Evolutionary conservation across 306 rosid species (phyloP).

Genomic region (Vigna trinervia): DNA sequence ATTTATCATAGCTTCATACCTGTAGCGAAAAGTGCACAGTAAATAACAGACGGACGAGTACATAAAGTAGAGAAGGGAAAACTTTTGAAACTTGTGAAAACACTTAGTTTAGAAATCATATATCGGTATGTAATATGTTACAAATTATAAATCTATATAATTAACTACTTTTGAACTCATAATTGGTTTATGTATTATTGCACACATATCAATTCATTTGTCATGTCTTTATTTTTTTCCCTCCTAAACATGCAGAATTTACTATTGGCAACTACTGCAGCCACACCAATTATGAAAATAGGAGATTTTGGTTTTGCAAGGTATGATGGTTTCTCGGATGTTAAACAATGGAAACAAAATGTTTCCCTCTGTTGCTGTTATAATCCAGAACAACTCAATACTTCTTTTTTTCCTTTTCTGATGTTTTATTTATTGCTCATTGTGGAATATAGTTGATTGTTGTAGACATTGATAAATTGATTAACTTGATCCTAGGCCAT

Average conservation of each 20-base stretch:
- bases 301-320: constrained; percentile 99
- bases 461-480: background rate
- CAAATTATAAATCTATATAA: background rate
- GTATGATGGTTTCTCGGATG: constrained; percentile 48
- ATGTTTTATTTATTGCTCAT: constrained; percentile 10
- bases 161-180: background rate
- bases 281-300: constrained; percentile 71
- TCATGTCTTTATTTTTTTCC: constrained; percentile 32
- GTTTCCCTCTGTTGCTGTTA: constrained; percentile 24
- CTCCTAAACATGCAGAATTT: constrained; percentile 75
- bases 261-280: constrained; percentile 63
- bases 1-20: constrained; percentile 13
- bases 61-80: background rate
- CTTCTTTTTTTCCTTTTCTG: background rate
- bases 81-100: background rate
- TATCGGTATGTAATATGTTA: constrained; percentile 1
- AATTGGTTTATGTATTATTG: background rate
- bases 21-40: background rate
- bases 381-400: constrained; percentile 24
- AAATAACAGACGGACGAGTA: background rate
- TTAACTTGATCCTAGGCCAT: background rate
- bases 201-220: constrained; percentile 27
- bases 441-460: constrained; percentile 6
- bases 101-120: constrained; percentile 12
- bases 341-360: background rate